Base-by-base conservation (phyloP, 257 asterid genomes). In the Fraxinus americana region DNA sequence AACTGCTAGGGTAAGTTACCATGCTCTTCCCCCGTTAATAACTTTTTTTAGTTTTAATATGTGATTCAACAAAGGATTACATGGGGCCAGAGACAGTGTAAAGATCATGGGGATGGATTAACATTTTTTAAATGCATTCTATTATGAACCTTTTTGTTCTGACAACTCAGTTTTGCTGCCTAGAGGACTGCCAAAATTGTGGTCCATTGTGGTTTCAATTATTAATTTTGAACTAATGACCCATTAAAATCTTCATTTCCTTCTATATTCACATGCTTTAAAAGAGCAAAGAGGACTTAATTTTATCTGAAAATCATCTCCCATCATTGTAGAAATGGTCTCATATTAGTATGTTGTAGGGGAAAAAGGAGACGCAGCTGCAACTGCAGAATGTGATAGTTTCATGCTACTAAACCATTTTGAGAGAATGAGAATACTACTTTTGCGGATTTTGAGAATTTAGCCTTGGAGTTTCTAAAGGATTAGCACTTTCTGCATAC, bases 1-100 rank as follows among this genome's bases (percentile, higher is more conserved):
- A 80, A 83, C 90, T 75, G 87, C 97, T 54, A 75, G 45, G 87
- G 99, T 96, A 85, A 78, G 93, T 78, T 73, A 57, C 76, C 78
- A 39, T 66, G 27, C n/a, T 72, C 66, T 72, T 75, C 75, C 66
- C 71, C 76, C 32, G 10, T 68, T 34, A 21, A 21, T 38, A 32
- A 57, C 70, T 27, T 36, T 83, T 69, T 70, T 30, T 8, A 35
- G 65, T 43, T 43, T 19, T 39, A 50, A 36, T 27, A 50, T 74
- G 48, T 68, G 59, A 19, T 27, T 63, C 19, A 63, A 10, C 17
- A 63, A 63, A 63, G 69, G 35, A 57, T 57, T 57, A n/a, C 66
- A 17, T 57, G 66, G 75, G 70, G 68, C 70, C 70, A 45, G 71
- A 27, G 25, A 54, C 7, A 41, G 35, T 25, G 54, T 48, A 57